phyloP scores from a whole-genome alignment of 805 yeast species.

The Lachancea sp. region DNA sequence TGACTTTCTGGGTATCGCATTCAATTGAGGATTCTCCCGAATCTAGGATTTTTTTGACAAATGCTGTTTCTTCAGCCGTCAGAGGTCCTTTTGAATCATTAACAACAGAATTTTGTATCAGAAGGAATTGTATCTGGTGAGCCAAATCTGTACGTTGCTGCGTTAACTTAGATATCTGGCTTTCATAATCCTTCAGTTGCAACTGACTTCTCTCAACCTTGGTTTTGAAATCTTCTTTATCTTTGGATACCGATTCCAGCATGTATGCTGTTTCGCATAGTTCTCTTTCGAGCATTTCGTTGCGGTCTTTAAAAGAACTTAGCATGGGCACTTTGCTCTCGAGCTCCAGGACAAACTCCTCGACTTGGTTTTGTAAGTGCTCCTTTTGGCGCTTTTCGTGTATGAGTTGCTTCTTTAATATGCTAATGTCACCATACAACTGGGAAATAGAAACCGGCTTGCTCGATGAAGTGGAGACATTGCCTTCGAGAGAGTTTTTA shows the following conservation, averaged over 20 bases:
- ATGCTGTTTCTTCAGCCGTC: constrained; percentile 56
- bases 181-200: constrained; percentile 31
- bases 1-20: constrained; percentile 65
- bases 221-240: constrained; percentile 36
- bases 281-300: constrained; percentile 50
- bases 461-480: constrained; percentile 11
- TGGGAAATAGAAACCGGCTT: constrained; percentile 7
- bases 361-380: constrained; percentile 62
- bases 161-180: constrained; percentile 38
- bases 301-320: constrained; percentile 55
- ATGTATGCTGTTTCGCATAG: constrained; percentile 48
- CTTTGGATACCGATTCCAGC: constrained; percentile 48
- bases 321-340: constrained; percentile 75
- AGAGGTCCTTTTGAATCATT: constrained; percentile 55
- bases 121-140: constrained; percentile 69
- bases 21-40: constrained; percentile 34
- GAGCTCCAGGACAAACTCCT: constrained; percentile 64
- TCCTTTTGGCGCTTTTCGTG: constrained; percentile 68
- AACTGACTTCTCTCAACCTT: constrained; percentile 18
- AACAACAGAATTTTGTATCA: constrained; percentile 58
- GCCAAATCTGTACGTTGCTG: constrained; percentile 68
- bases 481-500: constrained; percentile 6
- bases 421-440: constrained; percentile 56
- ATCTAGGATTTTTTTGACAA: constrained; percentile 46
- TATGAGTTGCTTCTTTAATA: constrained; percentile 57